A percentile compares a stretch with the other conserved stretches of the same genome.
phyloP scores from a whole-genome alignment of 2,329 filamentous ascomycete genomes.

The Teratosphaeria nubilosa region DNA sequence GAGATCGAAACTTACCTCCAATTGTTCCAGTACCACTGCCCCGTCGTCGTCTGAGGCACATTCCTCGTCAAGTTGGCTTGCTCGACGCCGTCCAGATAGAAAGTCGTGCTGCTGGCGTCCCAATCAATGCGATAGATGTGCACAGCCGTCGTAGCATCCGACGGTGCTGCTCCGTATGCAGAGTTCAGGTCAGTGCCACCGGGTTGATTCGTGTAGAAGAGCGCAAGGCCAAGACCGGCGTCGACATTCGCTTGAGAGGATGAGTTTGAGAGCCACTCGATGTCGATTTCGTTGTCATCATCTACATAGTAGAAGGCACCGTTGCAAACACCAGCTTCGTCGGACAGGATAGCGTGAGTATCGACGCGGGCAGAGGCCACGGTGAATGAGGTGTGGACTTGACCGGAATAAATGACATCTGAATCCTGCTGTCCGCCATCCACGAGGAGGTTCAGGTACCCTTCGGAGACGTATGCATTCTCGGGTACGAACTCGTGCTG shows the following conservation, averaged over 20 bases:
- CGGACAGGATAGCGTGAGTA: conserved; percentile 6
- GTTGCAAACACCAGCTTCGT: conserved; percentile 5
- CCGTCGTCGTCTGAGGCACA: conserved; percentile 8
- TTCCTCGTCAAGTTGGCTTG: conserved; percentile 5
- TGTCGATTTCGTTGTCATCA: conserved; percentile 15
- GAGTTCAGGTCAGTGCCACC: not conserved
- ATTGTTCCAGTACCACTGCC: conserved; percentile 15
- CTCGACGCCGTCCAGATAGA: conserved; percentile 11
- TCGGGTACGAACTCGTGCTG: not conserved
- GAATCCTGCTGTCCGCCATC: conserved; percentile 6
- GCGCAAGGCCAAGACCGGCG: conserved; percentile 4
- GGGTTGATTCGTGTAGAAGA: conserved; percentile 14
- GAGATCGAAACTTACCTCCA: conserved; percentile 7
- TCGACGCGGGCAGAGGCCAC: conserved; percentile 9
- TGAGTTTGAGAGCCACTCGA: conserved; percentile 15
- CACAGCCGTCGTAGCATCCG: conserved; percentile 5
- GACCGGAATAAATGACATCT: conserved; percentile 6
- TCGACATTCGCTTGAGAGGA: conserved; percentile 8
- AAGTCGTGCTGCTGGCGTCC: conserved; percentile 6
- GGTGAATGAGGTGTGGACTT: conserved; percentile 7
- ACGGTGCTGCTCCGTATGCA: not conserved
- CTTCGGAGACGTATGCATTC: conserved; percentile 6
- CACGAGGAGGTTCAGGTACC: conserved; percentile 10
- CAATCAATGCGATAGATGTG: conserved; percentile 18
- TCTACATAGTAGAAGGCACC: conserved; percentile 13